A percentile compares a stretch with the other conserved stretches of the same genome.
These are phyloP conservation scores for Limnanthes douglasii DNA, from an alignment of 345 rosid species.

Conservation along the genomic window DNA sequence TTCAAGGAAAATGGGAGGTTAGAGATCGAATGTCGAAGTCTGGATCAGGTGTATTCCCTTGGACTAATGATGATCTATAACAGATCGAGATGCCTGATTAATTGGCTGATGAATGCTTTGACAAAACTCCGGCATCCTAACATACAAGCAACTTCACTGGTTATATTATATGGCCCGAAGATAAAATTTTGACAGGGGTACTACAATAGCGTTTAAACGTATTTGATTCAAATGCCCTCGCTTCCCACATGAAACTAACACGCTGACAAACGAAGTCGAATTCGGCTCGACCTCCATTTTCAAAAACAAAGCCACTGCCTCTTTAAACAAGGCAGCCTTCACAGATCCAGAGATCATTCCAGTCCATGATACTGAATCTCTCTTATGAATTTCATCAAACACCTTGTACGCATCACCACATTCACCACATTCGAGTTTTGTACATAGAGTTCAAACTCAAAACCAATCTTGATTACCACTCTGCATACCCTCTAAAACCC, in stretches of 20 bases:
- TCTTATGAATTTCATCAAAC: slow-evolving; percentile 34
- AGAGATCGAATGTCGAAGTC: too few relatives aligned
- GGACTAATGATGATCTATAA: too few relatives aligned
- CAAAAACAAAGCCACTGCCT: slow-evolving; percentile 20
- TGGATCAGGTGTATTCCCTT: too few relatives aligned
- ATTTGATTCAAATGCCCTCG: slow-evolving; percentile 19
- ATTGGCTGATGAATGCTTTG: too few relatives aligned
- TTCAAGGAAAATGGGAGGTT: neutral
- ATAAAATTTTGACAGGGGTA: too few relatives aligned
- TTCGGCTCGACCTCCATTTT: slow-evolving; percentile 23
- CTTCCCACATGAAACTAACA: slow-evolving; percentile 24
- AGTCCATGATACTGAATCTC: slow-evolving; percentile 37
- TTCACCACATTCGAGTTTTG: slow-evolving; percentile 16
- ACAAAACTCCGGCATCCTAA: too few relatives aligned
- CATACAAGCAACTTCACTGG: slow-evolving; percentile 20
- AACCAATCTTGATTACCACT: slow-evolving; percentile 7
- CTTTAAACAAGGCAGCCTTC: slow-evolving; percentile 19
- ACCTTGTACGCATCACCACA: slow-evolving; percentile 11
- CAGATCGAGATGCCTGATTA: too few relatives aligned
- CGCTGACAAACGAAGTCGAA: slow-evolving; percentile 19
- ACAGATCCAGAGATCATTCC: slow-evolving; percentile 20
- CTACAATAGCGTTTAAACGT: too few relatives aligned
- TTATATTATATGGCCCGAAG: too few relatives aligned
- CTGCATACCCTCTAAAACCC: slow-evolving; percentile 12
- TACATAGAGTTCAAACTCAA: slow-evolving; percentile 7